Base-by-base conservation (phyloP, 208 protist genomes). In the Wallacemonas sp. region DNA sequence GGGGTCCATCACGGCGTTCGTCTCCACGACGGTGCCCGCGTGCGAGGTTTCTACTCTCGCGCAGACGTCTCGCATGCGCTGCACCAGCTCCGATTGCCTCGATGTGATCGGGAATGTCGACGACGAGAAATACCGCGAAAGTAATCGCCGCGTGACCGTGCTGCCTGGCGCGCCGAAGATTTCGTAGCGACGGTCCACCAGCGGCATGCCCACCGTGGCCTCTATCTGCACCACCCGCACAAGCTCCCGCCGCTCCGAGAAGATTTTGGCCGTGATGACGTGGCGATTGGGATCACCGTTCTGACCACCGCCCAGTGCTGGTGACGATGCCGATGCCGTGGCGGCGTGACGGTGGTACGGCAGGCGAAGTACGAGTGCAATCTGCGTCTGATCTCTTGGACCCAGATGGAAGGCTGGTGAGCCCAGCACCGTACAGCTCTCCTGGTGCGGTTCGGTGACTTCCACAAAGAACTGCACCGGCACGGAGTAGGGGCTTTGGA, bases 111-210 rank as follows among this genome's bases (percentile, higher is more conserved):
- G 79, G 52, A 95, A 85, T 10, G 72, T 59, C 3, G 84, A 61
- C 10, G 84, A 63, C 6, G 81, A 83, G 57, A 93, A 93, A 5
- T 79, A 55, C 21, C 90, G 76, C 3, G 81, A 81, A 38, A 93
- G 76, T 6, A 89, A n/a, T 13, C 81, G 74, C 61, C 91, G 92
- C 15, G 68, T 69, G 3, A 89, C 66, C 26, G 54, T 61, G n/a
- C 72, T 83, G 30, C 90, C 90, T 17, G 78, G 54, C 2, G 80
- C 68, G 24, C 85, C 90, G 52, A 82, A 95, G 32, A 95, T 63
- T 57, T 95, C 90, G 66, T 88, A 92, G 27, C 90, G 86, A 10
- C 90, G 84, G 72, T 95, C 83, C 39, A 95, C 79, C 64, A 91
- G 26, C 32, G 87, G 82, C 27, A 81, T 79, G 19, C 69, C 77